Evolutionary conservation across 2,329 filamentous ascomycete genomes (phyloP), one percentile per base, ranked within the genome.

Genomic region (Pseudocercospora pini-densiflorae): DNA sequence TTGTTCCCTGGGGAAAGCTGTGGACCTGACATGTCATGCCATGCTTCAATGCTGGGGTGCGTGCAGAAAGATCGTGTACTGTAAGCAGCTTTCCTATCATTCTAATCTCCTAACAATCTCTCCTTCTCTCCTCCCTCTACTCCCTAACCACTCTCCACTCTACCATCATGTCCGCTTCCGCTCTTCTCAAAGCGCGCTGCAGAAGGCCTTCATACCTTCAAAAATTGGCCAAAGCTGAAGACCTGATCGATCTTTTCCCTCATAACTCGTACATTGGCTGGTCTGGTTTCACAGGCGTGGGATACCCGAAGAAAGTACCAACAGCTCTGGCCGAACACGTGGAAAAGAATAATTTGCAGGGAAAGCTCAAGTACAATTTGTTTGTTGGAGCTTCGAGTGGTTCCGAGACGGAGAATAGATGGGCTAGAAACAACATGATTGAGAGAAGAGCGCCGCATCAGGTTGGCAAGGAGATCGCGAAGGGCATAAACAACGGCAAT

Each of bases 351-450:
- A 87, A 85, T 68, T 85, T 97, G 16, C 89, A 97, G 80, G 92
- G 93, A 64, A 84, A 96, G 84, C 83, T 96, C 72, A 92, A 92
- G 75, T 97, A 96, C 84, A 90, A 88, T 64, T 86, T 97, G 19
- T 97, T 97, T 72, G 93, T 96, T 9, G 93, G 93, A 61, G 93
- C 93, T n/a, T 94, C 91, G 5, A 93, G 92, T 16, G 93, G 93
- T 43, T 91, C 92, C 19, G 93, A 95, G 82, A 97, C 93, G 0
- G 93, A 97, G 83, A 95, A 95, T 80, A 86, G 93, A 79, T 97
- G 93, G 93, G 93, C 93, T n/a, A 80, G 83, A 4, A 83, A 94
- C 70, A 90, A 97, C 81, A 97, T 97, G 93, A 97, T 97, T 74
- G 90, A 94, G 82, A 86, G 92, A 64, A 87, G 93, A 64, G 87